These are phyloP conservation scores for Colletotrichum somersetense DNA, from an alignment of 2,329 filamentous ascomycete genomes.

Conservation along the genomic window DNA sequence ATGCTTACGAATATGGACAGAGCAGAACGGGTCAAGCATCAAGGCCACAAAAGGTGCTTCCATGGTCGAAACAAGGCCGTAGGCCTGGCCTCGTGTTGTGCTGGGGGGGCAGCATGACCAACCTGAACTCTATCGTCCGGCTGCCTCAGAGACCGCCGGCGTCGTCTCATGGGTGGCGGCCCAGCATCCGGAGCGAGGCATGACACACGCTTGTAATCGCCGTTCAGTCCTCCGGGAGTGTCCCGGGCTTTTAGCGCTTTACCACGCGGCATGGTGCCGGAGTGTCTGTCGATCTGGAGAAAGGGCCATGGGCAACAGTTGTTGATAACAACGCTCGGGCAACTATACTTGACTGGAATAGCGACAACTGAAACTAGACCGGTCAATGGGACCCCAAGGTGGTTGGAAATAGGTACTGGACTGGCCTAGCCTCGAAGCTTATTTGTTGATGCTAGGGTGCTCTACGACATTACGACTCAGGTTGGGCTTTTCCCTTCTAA, in stretches of 20 bases:
- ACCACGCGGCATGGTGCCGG: conserved; percentile 26
- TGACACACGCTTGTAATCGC: conserved; percentile 12
- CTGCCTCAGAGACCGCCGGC: conserved; percentile 18
- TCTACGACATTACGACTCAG: conserved; percentile 24
- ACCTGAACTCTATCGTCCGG: conserved; percentile 15
- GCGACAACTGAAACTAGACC: conserved; percentile 32
- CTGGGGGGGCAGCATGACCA: conserved; percentile 17
- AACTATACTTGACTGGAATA: conserved; percentile 10
- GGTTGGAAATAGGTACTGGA: conserved; percentile 11
- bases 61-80: neutral
- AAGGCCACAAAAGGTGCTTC: neutral
- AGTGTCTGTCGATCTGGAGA: conserved; percentile 27
- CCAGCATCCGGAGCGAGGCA: conserved; percentile 18
- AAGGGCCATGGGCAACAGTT: conserved; percentile 31
- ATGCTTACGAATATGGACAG: neutral
- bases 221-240: conserved; percentile 16
- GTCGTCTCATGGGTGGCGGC: conserved; percentile 6
- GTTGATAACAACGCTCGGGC: conserved; percentile 19
- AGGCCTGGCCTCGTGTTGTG: conserved; percentile 21
- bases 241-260: conserved; percentile 27
- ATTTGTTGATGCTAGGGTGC: neutral
- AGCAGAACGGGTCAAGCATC: conserved; percentile 18
- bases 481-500: conserved; percentile 15
- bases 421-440: conserved; percentile 14
- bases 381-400: conserved; percentile 1